Base-by-base conservation (phyloP, 2,329 filamentous ascomycete species). In the Aspergillus ruber region DNA sequence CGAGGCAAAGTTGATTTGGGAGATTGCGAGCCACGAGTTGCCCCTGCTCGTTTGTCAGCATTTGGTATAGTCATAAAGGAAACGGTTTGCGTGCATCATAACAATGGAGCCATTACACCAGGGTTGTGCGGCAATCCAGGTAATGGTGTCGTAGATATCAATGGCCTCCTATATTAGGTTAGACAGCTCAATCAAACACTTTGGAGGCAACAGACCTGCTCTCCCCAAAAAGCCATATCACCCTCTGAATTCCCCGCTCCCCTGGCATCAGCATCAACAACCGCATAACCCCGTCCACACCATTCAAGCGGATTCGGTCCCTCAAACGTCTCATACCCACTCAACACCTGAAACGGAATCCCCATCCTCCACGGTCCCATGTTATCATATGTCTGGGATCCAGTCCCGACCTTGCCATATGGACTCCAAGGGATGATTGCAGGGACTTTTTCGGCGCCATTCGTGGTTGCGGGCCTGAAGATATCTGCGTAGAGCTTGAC, bases 291-390 rank as follows among this genome's bases (percentile, higher is more conserved):
- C 32, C 58, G 45, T 6, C 47, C 32, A 15, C 53, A 56, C 57
- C 61, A 66, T 29, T 65, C 62, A 4, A 62, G 62, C 0, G 62
- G 63, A 39, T 66, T 58, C 0, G 56, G 54, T 3, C 53, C 56
- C 45, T 61, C 61, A 25, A 60, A 62, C 25, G 53, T 57, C 38
- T 57, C 53, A 42, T 55, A 48, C 21, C 51, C 47, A 41, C 51
- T 51, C 10, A 61, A 40, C 9, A 42, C 47, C 8, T 57, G 54
- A 23, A 45, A 45, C 1, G 52, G 48, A 23, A 51, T 40, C 3
- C 54, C 48, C 2, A 56, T 39, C 9, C 49, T 43, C 41, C 44
- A 55, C 13, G 54, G 49, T 3, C 46, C 51, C 50, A 56, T 55
- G 4, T 44, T 17, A 2, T 50, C 50, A 17, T 51, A 58, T 6